A percentile compares a stretch with the other conserved stretches of the same genome.
phyloP scores from a whole-genome alignment of 768 basidiomycete genomes.

The Daedaleopsis sinensis region DNA sequence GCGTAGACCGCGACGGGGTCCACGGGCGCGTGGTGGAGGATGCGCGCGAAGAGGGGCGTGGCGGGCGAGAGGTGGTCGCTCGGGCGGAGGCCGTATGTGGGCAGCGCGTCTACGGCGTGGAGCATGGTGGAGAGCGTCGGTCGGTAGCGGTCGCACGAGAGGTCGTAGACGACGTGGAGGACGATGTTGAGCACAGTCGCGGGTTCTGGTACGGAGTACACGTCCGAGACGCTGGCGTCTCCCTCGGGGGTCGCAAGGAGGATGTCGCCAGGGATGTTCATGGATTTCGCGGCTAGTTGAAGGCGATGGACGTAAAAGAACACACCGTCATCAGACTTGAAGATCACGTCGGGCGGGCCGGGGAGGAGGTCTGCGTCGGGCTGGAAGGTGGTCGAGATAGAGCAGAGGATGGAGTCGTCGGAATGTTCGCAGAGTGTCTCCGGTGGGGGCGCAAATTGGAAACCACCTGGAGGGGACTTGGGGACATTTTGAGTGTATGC shows the following conservation, averaged over 20 bases:
- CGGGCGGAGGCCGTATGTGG: conserved; percentile 29
- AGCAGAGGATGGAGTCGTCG: conserved; percentile 3
- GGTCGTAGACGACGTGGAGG: conserved; percentile 35
- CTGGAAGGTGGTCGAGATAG: conserved; percentile 27
- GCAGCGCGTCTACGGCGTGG: conserved; percentile 25
- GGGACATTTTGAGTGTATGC: neutral
- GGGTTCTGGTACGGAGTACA: conserved; percentile 25
- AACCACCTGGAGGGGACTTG: neutral
- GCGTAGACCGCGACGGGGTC: conserved; percentile 43
- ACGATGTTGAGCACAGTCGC: conserved; percentile 35
- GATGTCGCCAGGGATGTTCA: conserved; percentile 27
- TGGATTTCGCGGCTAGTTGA: conserved; percentile 22
- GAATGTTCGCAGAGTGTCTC: neutral
- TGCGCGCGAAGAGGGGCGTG: conserved; percentile 34
- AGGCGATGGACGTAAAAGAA: conserved; percentile 34
- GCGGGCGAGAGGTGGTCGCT: conserved; percentile 27
- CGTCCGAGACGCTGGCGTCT: conserved; percentile 35
- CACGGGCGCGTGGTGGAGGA: conserved; percentile 38
- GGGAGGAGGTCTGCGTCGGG: conserved; percentile 12
- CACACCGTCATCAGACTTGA: conserved; percentile 31
- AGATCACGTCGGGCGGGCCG: conserved; percentile 24
- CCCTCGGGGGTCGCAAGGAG: conserved; percentile 25
- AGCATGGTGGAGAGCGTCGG: conserved; percentile 30
- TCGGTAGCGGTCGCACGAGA: conserved; percentile 27
- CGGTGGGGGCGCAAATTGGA: neutral